These are phyloP conservation scores for Escovopsis sp. DNA, from an alignment of 2,329 filamentous ascomycete species.

Conservation along the genomic window DNA sequence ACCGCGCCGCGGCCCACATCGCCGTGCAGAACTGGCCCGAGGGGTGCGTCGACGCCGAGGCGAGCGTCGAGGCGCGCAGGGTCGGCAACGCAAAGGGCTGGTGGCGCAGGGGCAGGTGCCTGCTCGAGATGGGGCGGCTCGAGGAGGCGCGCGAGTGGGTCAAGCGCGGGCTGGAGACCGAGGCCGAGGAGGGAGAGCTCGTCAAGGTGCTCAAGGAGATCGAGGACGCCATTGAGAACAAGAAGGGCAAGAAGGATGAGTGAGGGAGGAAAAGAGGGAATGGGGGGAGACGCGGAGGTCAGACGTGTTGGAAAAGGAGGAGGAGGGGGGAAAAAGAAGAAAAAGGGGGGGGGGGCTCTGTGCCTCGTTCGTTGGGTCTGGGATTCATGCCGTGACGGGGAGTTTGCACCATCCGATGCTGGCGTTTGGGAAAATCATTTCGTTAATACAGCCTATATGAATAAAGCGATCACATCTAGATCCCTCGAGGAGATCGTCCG, in stretches of 20 bases:
- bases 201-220: constrained; percentile 50
- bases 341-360: too few species aligned
- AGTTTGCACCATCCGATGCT: too few species aligned
- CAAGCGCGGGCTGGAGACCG: constrained; percentile 63
- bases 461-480: too few species aligned
- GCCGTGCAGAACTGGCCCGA: constrained; percentile 68
- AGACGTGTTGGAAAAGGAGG: neutral
- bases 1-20: constrained; percentile 86
- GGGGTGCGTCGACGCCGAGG: constrained; percentile 74
- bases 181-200: constrained; percentile 55
- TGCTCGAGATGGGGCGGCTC: constrained; percentile 79
- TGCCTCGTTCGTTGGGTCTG: too few species aligned
- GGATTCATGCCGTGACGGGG: too few species aligned
- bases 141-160: constrained; percentile 75
- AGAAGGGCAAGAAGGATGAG: constrained; percentile 13
- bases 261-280: neutral
- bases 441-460: too few species aligned
- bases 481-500: too few species aligned
- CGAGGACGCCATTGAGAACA: constrained; percentile 29
- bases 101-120: constrained; percentile 74
- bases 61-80: constrained; percentile 74
- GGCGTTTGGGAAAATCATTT: too few species aligned
- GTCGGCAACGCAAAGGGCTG: constrained; percentile 86
- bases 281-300: neutral
- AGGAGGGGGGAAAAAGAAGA: too few species aligned